Evolutionary conservation across 495 filamentous ascomycete genomes (phyloP).

Genomic region (Aspergillus heteromorphus): DNA sequence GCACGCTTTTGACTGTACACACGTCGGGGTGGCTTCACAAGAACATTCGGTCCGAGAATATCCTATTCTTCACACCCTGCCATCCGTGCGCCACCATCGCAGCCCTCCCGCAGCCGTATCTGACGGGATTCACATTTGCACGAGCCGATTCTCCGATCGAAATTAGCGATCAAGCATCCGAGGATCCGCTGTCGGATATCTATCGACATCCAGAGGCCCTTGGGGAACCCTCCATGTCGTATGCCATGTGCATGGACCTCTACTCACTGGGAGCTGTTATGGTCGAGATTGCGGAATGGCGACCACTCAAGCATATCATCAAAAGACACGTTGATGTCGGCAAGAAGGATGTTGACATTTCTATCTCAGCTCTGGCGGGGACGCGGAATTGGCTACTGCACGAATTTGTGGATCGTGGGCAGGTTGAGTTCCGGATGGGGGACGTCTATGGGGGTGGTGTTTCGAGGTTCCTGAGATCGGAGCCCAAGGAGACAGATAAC

Average conservation of each 20-base stretch:
- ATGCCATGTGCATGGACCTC: not conserved
- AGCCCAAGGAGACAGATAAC: not conserved
- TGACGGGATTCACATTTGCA: not conserved
- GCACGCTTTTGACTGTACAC: too few species aligned
- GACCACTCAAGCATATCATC: not conserved
- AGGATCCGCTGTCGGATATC: not conserved
- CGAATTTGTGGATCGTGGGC: not conserved
- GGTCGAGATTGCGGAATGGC: not conserved
- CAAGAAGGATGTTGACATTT: not conserved
- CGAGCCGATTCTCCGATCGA: not conserved
- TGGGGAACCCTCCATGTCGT: not conserved
- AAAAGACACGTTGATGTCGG: not conserved
- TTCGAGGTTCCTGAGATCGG: not conserved
- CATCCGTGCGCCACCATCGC: too few species aligned
- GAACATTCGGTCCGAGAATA: too few species aligned
- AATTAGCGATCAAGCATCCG: not conserved
- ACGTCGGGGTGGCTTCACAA: too few species aligned
- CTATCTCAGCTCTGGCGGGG: not conserved
- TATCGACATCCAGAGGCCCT: not conserved
- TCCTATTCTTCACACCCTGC: too few species aligned
- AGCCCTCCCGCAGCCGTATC: not conserved
- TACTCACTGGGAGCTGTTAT: not conserved
- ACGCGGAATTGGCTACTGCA: not conserved
- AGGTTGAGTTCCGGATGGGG: slow-evolving; percentile 1
- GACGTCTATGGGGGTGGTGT: not conserved